Percentiles rank a stretch among this genome's conserved stretches.
Conservation (phyloP, 768 basidiomycete genomes). For the Phaffia australis region DNA sequence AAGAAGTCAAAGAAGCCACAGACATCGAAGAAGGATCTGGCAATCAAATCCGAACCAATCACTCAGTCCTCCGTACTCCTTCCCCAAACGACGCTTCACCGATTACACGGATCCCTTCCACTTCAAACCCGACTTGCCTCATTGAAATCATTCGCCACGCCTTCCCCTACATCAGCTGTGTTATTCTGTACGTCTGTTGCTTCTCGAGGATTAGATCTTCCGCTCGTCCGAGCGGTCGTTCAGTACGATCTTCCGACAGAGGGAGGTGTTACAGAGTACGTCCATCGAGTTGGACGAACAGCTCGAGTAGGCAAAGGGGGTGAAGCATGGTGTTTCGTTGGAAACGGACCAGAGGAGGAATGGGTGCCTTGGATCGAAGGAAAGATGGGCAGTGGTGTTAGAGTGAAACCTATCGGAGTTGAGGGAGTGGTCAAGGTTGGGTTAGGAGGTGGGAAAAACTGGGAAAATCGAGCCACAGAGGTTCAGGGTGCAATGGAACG, state of each 20-base stretch:
- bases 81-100: slow-evolving; percentile 68
- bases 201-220: slow-evolving; percentile 92
- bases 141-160: slow-evolving; percentile 64
- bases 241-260: slow-evolving; percentile 98
- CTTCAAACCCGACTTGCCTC: slow-evolving; percentile 67
- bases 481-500: slow-evolving; percentile 90
- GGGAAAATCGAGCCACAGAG: slow-evolving; percentile 82
- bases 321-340: slow-evolving; percentile 87
- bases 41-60: slow-evolving; percentile 39
- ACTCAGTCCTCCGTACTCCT: slow-evolving; percentile 62
- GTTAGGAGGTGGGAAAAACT: slow-evolving; percentile 78
- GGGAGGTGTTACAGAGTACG: slow-evolving; percentile 88
- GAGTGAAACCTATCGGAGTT: slow-evolving; percentile 52
- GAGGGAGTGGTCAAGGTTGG: slow-evolving; percentile 66
- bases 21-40: slow-evolving; percentile 29
- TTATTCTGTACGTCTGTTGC: slow-evolving; percentile 94
- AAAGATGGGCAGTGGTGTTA: slow-evolving; percentile 57
- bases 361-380: slow-evolving; percentile 87
- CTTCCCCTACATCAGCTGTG: slow-evolving; percentile 49
- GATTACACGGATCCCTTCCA: slow-evolving; percentile 86
- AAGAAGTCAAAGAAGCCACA: slow-evolving; percentile 31
- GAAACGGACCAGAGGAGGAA: slow-evolving; percentile 62
- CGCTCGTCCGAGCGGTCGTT: slow-evolving; percentile 82
- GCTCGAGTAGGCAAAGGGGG: slow-evolving; percentile 92
- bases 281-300: slow-evolving; percentile 92